A percentile compares a stretch with the other conserved stretches of the same genome.
These are phyloP conservation scores for Penicillium sp. DNA, from an alignment of 2,329 filamentous ascomycete genomes.

Conservation along the genomic window DNA sequence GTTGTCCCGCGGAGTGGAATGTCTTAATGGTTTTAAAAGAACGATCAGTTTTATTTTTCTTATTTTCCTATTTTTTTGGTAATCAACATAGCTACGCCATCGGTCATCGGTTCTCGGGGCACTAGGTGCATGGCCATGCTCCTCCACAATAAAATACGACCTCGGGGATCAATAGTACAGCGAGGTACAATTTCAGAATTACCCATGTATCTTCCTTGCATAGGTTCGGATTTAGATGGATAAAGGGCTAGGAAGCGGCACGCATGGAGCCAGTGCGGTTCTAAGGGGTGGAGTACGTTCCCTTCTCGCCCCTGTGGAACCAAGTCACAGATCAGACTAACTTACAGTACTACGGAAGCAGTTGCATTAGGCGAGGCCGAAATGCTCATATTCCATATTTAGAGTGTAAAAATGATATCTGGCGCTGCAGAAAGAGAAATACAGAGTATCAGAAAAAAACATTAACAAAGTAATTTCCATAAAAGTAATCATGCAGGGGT, in stretches of 20 bases:
- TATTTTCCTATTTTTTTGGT: conserved; percentile 5
- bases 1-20: conserved; percentile 11
- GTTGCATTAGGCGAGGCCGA: background rate
- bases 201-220: conserved; percentile 27
- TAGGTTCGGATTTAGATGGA: conserved; percentile 23
- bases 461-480: background rate
- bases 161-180: conserved; percentile 8
- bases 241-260: conserved; percentile 17
- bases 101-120: conserved; percentile 12
- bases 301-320: conserved; percentile 23
- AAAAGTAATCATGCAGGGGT: background rate
- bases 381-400: background rate
- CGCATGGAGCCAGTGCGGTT: conserved; percentile 6
- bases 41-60: conserved; percentile 11
- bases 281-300: conserved; percentile 15
- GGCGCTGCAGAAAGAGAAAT: background rate
- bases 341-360: background rate
- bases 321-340: conserved; percentile 15
- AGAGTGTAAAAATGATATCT: too few relatives aligned
- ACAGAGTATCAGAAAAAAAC: background rate
- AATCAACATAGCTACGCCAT: conserved; percentile 19
- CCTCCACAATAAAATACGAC: conserved; percentile 18
- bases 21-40: conserved; percentile 22
- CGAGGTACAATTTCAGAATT: conserved; percentile 17
- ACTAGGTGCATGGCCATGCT: conserved; percentile 24